These are phyloP conservation scores for Neofusicoccum umdonicola DNA, from an alignment of 2,329 filamentous ascomycete genomes.

Conservation along the genomic window DNA sequence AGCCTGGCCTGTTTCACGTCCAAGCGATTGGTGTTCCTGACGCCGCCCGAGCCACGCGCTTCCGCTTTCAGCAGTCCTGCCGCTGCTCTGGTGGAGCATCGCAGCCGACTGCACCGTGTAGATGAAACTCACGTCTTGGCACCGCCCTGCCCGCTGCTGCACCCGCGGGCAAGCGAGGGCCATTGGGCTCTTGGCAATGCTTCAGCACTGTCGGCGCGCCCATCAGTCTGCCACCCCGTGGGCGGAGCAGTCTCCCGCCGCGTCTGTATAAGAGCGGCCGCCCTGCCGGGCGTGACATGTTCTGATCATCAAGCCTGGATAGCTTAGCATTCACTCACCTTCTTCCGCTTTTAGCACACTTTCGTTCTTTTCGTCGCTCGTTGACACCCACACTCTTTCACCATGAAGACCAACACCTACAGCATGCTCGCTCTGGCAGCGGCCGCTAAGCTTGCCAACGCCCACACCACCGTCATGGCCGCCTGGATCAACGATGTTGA, in stretches of 20 bases:
- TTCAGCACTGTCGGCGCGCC: neutral
- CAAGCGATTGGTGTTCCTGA: conserved; percentile 16
- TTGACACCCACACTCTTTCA: conserved; percentile 23
- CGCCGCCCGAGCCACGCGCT: neutral
- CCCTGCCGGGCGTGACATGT: neutral
- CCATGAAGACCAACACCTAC: conserved; percentile 32
- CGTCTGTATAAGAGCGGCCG: neutral
- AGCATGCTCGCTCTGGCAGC: conserved; percentile 31
- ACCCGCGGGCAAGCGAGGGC: no score
- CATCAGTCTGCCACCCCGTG: neutral
- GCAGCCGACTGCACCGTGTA: neutral
- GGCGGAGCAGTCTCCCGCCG: neutral
- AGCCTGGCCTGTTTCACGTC: conserved; percentile 7
- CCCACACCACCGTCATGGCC: conserved; percentile 36
- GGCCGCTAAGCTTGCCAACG: conserved; percentile 29
- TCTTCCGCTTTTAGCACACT: conserved; percentile 12
- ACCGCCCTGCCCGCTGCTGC: neutral
- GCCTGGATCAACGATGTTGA: conserved; percentile 43
- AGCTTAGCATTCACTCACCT: conserved; percentile 5
- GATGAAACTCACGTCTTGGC: conserved; percentile 12
- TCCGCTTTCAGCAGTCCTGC: conserved; percentile 2
- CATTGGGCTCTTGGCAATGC: neutral
- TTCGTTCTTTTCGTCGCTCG: conserved; percentile 16
- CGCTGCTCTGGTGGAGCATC: neutral
- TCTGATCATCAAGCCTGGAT: conserved; percentile 12